Base-by-base conservation (phyloP, 2,329 filamentous ascomycete species). In the Cryphonectria radicalis region DNA sequence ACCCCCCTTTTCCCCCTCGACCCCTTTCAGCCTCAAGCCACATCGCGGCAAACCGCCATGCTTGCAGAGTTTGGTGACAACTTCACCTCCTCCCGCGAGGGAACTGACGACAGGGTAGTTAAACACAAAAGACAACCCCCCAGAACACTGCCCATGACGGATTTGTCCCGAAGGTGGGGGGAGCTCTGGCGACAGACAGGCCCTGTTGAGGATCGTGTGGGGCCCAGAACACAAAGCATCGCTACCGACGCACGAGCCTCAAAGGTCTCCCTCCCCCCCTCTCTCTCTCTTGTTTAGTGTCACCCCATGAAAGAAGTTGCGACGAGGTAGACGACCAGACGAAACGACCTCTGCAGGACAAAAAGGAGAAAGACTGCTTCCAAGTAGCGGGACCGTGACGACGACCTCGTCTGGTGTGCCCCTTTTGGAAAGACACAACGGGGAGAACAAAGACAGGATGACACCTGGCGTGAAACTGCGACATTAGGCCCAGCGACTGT, bases 301-400 rank as follows among this genome's bases (percentile, higher is more conserved):
- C 67, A 64, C 28, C 60, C 67, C 59, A 63, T 63, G 28, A 32
- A 35, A 60, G 46, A 67, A 17, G 64, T 68, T 71, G 69, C 63
- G 71, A 73, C 71, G 69, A 69, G 22, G 40, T 32, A 66, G 43
- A 53, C 64, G 69, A 69, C 68, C 43, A 69, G 71, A 73, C 71
- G 71, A 73, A 71, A 73, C 71, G 40, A 5, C 1, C 3, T 32
- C 28, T 28, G 60, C 59, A 35, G 37, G 22, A 17, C 14, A 43
- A 40, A 37, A 46, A 43, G 35, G 43, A 46, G n/a, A 35, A 28
- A 22, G 10, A 25, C 17, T 63, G 43, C 28, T 63, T n/a, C 19
- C 43, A 37, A 17, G 37, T 6, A 22, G 57, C 25, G 28, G 25
- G 25, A 22, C n/a, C 42, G n/a, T 37, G 59, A 68, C 42, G 57